Conservation (phyloP, 805 yeast species). For the Ogataea trehaloabstinens region DNA sequence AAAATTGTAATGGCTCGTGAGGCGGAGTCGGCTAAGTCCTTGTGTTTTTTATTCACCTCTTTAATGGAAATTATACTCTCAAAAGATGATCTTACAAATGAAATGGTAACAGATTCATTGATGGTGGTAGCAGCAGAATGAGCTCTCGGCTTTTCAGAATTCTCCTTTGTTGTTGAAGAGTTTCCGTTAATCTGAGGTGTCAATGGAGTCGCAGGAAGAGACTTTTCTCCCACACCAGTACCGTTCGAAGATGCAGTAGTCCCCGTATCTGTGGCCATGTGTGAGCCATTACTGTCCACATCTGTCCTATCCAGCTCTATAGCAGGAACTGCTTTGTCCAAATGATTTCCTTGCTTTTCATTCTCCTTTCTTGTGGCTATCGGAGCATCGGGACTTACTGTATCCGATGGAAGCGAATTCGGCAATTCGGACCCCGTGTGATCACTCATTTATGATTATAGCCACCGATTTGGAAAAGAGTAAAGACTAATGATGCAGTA, state of each 20-base stretch:
- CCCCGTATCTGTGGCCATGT: too few relatives aligned
- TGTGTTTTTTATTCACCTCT: conserved; percentile 42
- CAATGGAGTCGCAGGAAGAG: not conserved
- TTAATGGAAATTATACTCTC: conserved; percentile 31
- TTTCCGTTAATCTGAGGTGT: not conserved
- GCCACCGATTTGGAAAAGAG: too few relatives aligned
- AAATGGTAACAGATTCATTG: conserved; percentile 29
- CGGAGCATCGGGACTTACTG: too few relatives aligned
- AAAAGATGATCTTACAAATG: conserved; percentile 32
- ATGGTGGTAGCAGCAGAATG: conserved; percentile 14
- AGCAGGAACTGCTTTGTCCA: too few relatives aligned
- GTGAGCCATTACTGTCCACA: too few relatives aligned
- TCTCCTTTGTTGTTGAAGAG: conserved; percentile 3
- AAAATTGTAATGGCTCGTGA: conserved; percentile 44
- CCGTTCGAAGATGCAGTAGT: not conserved
- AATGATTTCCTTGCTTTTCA: too few relatives aligned
- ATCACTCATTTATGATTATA: too few relatives aligned
- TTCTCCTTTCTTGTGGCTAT: too few relatives aligned
- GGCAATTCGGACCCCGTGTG: not conserved
- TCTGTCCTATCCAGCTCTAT: too few relatives aligned
- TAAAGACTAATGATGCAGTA: too few relatives aligned
- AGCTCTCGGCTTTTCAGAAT: conserved; percentile 9
- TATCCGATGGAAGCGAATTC: not conserved
- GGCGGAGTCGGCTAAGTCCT: conserved; percentile 34
- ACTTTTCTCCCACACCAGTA: not conserved